Evolutionary conservation across 139 green algal genomes (phyloP).

Genomic region (Picochlorum sp.): DNA sequence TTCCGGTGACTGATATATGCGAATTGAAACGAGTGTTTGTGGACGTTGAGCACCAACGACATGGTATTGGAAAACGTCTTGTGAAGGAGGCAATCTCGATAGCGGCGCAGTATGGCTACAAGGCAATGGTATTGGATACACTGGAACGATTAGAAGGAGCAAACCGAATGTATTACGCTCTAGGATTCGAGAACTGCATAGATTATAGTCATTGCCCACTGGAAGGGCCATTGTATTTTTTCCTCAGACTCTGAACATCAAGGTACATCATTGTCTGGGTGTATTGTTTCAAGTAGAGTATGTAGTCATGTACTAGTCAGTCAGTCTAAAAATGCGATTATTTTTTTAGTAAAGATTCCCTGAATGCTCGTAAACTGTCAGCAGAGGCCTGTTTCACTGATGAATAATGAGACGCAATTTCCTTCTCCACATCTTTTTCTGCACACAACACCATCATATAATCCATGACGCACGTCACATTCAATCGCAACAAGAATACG

Average conservation of each 20-base stretch:
- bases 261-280: neutral
- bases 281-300: constrained; percentile 13
- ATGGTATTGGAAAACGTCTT: constrained; percentile 14
- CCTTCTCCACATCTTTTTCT: constrained; percentile 17
- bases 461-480: too few relatives aligned
- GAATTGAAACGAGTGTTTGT: constrained; percentile 36
- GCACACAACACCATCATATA: too few relatives aligned
- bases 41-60: constrained; percentile 15
- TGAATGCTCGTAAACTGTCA: constrained; percentile 12
- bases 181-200: constrained; percentile 21
- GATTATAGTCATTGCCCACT: constrained; percentile 30
- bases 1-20: constrained; percentile 11
- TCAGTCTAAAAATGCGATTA: neutral
- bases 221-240: constrained; percentile 27
- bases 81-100: neutral
- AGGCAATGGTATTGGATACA: constrained; percentile 26
- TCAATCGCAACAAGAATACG: too few relatives aligned
- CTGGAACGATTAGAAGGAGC: constrained; percentile 22
- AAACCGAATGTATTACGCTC: constrained; percentile 18
- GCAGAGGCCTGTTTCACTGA: constrained; percentile 9
- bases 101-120: constrained; percentile 12
- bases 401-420: constrained; percentile 18
- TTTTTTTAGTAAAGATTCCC: constrained; percentile 4
- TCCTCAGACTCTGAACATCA: neutral
- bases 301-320: neutral